These are phyloP conservation scores for Populus hybrid DNA, from an alignment of 441 rosid genomes.

Conservation along the genomic window DNA sequence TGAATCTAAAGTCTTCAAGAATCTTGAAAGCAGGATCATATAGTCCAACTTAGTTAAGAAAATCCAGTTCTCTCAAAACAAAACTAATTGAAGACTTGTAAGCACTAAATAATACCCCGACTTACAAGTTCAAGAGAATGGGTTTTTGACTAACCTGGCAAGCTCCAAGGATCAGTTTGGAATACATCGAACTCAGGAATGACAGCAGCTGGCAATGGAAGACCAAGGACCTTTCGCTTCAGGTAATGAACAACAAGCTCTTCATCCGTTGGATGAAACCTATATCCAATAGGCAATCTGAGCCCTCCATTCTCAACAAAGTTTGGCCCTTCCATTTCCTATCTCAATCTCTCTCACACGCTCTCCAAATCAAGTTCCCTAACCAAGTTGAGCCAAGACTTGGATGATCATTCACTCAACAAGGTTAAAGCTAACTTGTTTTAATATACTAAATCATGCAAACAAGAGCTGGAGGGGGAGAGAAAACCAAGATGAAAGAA, in stretches of 20 bases:
- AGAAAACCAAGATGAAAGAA: slow-evolving; percentile 2
- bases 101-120: neutral
- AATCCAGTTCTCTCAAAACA: neutral
- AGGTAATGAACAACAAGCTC: slow-evolving; percentile 85
- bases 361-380: neutral
- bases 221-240: slow-evolving; percentile 54
- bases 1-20: neutral
- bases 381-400: slow-evolving; percentile 19
- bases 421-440: slow-evolving; percentile 14
- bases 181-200: slow-evolving; percentile 83
- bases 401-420: neutral
- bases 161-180: slow-evolving; percentile 82
- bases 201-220: slow-evolving; percentile 88
- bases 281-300: slow-evolving; percentile 79
- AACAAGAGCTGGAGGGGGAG: neutral
- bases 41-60: neutral
- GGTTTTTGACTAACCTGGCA: slow-evolving; percentile 57
- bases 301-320: slow-evolving; percentile 58
- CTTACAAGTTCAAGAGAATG: neutral
- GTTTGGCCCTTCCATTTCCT: slow-evolving; percentile 54
- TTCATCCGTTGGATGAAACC: slow-evolving; percentile 91
- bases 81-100: neutral
- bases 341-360: neutral
- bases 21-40: neutral
- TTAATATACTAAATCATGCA: neutral